Conservation (phyloP, 805 yeast genomes). For the Saccharomycopsis malanga region DNA sequence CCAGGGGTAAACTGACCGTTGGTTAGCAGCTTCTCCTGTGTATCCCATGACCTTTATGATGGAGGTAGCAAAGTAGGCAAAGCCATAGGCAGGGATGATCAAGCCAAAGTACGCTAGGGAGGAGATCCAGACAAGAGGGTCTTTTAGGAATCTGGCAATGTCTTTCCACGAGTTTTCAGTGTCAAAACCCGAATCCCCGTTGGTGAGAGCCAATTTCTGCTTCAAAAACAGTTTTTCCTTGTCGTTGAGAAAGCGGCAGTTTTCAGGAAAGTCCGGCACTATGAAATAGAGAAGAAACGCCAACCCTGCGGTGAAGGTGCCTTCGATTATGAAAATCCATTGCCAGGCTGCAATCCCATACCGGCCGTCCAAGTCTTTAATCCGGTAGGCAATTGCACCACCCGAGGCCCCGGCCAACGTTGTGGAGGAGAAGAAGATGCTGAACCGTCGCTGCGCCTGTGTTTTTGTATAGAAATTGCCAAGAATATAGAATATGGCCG, state of each 20-base stretch:
- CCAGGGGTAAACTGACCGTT: conserved; percentile 85
- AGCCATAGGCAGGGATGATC: conserved; percentile 68
- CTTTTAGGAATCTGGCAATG: conserved; percentile 46
- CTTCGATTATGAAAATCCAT: conserved; percentile 48
- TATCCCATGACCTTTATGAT: conserved; percentile 56
- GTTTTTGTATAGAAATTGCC: conserved; percentile 56
- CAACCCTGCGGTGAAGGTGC: conserved; percentile 33
- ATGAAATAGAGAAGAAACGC: conserved; percentile 36
- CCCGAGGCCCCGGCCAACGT: conserved; percentile 75
- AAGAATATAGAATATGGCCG: conserved; percentile 65
- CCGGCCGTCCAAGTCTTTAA: conserved; percentile 42
- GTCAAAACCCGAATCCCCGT: conserved; percentile 45
- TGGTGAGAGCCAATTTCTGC: conserved; percentile 51
- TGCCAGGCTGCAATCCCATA: conserved; percentile 43
- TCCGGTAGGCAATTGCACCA: conserved; percentile 63
- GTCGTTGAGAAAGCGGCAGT: conserved; percentile 44
- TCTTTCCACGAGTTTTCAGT: conserved; percentile 40
- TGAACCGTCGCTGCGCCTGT: conserved; percentile 64
- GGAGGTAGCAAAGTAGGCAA: conserved; percentile 66
- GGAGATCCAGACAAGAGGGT: conserved; percentile 49
- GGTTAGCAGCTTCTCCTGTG: conserved; percentile 67
- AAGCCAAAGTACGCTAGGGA: conserved; percentile 59
- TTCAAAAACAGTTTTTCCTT: conserved; percentile 51
- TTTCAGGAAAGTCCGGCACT: conserved; percentile 69
- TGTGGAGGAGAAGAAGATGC: conserved; percentile 63